phyloP scores from a whole-genome alignment of 495 filamentous ascomycete species.

The Amorphotheca resinae region DNA sequence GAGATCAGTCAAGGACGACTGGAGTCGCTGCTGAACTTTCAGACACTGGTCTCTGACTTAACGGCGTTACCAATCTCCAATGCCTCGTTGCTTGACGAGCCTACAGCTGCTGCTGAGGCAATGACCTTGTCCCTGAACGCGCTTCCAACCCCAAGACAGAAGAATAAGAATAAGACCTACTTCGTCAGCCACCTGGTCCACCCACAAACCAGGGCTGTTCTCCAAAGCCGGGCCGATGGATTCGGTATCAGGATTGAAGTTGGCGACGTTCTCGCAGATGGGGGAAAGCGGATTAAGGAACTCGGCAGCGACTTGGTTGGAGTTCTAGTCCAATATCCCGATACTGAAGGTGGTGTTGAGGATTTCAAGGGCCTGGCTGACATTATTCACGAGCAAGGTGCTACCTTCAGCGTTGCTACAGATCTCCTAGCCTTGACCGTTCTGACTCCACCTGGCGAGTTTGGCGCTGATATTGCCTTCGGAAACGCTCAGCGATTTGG shows the following conservation, averaged over 20 bases:
- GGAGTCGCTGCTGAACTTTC: conserved; percentile 93
- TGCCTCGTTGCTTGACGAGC: conserved; percentile 87
- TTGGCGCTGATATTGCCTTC: conserved; percentile 94
- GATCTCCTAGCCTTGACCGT: conserved; percentile 85
- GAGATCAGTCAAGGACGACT: conserved; percentile 93
- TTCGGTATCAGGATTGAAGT: conserved; percentile 75
- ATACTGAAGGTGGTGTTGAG: conserved; percentile 72
- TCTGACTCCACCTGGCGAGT: conserved; percentile 86
- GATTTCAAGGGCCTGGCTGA: conserved; percentile 66
- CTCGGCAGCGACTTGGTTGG: conserved; percentile 79
- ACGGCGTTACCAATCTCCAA: conserved; percentile 86
- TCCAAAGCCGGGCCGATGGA: conserved; percentile 80
- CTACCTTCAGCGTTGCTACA: conserved; percentile 79
- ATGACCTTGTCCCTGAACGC: conserved; percentile 89
- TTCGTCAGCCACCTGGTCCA: conserved; percentile 76
- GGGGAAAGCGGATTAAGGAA: conserved; percentile 50
- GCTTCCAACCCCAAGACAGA: conserved; percentile 58
- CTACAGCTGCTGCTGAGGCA: conserved; percentile 89
- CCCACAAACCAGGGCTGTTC: conserved; percentile 79
- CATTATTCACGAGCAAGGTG: conserved; percentile 64
- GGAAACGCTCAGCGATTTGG: conserved; percentile 92
- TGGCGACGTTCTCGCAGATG: conserved; percentile 54
- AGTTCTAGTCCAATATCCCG: conserved; percentile 89
- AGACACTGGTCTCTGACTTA: conserved; percentile 85
- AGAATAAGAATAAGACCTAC: conserved; percentile 64